Evolutionary conservation across 441 rosid species (phyloP), one percentile per base, ranked within the genome.

Genomic region (Corymbia calophylla): DNA sequence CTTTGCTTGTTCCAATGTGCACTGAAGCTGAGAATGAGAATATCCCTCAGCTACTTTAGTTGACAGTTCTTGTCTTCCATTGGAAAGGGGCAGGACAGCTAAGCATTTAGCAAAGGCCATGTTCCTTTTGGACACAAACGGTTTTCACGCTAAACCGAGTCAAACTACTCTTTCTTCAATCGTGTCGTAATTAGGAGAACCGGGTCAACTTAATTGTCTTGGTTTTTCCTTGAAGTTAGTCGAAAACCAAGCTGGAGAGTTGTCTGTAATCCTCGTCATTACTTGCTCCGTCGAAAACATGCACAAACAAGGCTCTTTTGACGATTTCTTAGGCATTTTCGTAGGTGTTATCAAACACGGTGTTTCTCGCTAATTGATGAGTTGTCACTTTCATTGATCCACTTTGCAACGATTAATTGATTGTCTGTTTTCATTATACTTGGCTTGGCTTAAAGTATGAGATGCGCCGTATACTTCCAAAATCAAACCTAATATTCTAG

Each of bases 351-450:
- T 9, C 12, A 31, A 31, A 2, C 44, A 31, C 6, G 23, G 17
- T 0, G 0, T 31, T 17, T 66, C 39, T 66, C 6, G 5, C 6
- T 17, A 4, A 32, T 31, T 1, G 1, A 8, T 3, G 0, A 6
- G 3, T 9, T 16, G 23, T 31, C 39, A 4, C 44, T 31, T 1
- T 17, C 23, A 17, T 66, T 0, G 73, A 31, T 21, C 11, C 6
- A 0, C 12, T 66, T 31, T 31, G 39, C 6, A 31, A 15, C 16
- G 18, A n/a, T n/a, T n/a, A n/a, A 64, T 64, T 6, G 0, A 15
- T 64, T 64, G 39, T 35, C 39, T 35, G 4, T 35, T 35, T 35
- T 35, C 39, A 39, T 39, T 39, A 39, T 39, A 4, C 5, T 39
- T 39, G 6, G 44, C 44, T 39, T 39, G 44, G 44, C 44, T 39